phyloP scores from a whole-genome alignment of 257 asterid genomes.

The Oldenlandia corymbosa region DNA sequence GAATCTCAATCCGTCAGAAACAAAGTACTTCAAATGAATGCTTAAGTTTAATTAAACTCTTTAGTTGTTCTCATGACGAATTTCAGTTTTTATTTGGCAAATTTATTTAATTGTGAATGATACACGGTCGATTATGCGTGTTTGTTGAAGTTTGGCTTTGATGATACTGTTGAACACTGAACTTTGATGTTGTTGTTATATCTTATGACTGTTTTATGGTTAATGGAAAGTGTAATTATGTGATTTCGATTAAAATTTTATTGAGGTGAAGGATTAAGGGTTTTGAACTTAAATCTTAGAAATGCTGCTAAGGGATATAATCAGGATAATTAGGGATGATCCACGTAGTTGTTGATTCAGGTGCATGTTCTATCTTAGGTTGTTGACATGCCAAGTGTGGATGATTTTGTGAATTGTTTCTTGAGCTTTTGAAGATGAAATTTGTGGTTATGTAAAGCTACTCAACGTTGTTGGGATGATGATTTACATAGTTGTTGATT shows the following conservation, averaged over 20 bases:
- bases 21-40: conserved; percentile 43
- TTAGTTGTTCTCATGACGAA: too few relatives aligned
- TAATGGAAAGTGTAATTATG: neutral
- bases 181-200: neutral
- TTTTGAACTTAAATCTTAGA: neutral
- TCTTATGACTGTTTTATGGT: neutral
- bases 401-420: too few relatives aligned
- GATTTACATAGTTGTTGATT: conserved; percentile 1
- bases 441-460: neutral
- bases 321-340: too few relatives aligned
- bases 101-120: neutral
- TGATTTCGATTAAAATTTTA: neutral
- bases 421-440: too few relatives aligned
- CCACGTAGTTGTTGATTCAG: too few relatives aligned
- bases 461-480: neutral
- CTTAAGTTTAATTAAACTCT: neutral
- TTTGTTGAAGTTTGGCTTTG: neutral
- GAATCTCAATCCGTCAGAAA: conserved; percentile 61
- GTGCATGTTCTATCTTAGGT: too few relatives aligned
- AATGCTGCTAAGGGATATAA: too few relatives aligned
- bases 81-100: neutral
- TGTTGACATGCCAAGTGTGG: too few relatives aligned
- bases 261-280: neutral
- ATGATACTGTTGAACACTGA: neutral
- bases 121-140: neutral